A percentile compares a stretch with the other conserved stretches of the same genome.
Evolutionary conservation across 805 yeast genomes (phyloP).

Genomic region (Cyberlindnera xylosilytica): DNA sequence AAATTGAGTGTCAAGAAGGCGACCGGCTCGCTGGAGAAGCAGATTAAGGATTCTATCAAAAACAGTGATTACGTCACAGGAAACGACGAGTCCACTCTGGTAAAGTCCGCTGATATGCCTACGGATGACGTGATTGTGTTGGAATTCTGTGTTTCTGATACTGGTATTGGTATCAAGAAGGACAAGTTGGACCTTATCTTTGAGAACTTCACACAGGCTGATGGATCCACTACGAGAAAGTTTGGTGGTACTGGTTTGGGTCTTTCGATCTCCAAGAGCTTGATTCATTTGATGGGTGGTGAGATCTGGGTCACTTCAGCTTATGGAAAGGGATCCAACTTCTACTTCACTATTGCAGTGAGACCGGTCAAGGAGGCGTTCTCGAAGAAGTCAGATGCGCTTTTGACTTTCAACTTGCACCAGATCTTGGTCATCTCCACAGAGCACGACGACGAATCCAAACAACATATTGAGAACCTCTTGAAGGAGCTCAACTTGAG

Average conservation of each 20-base stretch:
- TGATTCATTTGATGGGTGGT: slow-evolving; percentile 90
- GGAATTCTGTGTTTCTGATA: slow-evolving; percentile 85
- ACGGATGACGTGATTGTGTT: slow-evolving; percentile 40
- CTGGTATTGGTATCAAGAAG: slow-evolving; percentile 85
- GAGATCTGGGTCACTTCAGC: slow-evolving; percentile 86
- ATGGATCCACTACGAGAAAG: slow-evolving; percentile 88
- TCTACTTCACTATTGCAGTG: slow-evolving; percentile 78
- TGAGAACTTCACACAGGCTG: slow-evolving; percentile 91
- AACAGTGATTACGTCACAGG: slow-evolving; percentile 30
- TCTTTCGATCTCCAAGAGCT: slow-evolving; percentile 79
- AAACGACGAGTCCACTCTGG: slow-evolving; percentile 29
- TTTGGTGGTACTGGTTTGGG: slow-evolving; percentile 95
- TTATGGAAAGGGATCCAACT: slow-evolving; percentile 81
- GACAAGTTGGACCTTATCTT: slow-evolving; percentile 83
- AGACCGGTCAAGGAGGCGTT: slow-evolving; percentile 63
- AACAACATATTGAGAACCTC: slow-evolving; percentile 45
- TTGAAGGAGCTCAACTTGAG: slow-evolving; percentile 55
- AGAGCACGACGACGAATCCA: slow-evolving; percentile 50
- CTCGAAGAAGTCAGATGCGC: slow-evolving; percentile 59
- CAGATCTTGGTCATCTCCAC: slow-evolving; percentile 69
- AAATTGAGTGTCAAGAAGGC: slow-evolving; percentile 68
- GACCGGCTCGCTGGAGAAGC: slow-evolving; percentile 21
- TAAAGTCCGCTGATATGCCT: slow-evolving; percentile 37
- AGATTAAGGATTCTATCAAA: slow-evolving; percentile 24
- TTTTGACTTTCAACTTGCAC: slow-evolving; percentile 71